Base-by-base conservation (phyloP, 371 early-diverging fungal species). In the Conidiobolus incongruus region DNA sequence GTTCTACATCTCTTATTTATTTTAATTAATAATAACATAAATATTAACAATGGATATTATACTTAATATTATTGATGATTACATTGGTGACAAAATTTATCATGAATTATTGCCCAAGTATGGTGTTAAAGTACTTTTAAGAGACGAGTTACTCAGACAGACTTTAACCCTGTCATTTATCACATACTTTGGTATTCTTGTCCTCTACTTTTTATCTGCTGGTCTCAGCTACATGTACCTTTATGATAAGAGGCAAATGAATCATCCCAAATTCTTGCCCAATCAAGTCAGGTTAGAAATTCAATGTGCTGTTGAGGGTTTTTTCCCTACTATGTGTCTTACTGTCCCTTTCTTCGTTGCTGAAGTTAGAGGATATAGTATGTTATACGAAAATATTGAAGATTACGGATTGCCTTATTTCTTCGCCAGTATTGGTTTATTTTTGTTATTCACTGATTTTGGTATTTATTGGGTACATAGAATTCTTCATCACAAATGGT, bases 401-500 rank as follows among this genome's bases (percentile, higher is more conserved):
- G 51, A 59, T 2, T 75, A 75, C 45, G 79, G 73, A 8, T 80
- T 77, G 72, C 49, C 64, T 13, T 89, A 79, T 47, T 51, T 82
- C 30, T 28, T 70, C 2, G 12, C 68, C 6, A 74, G 74, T 45
- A 52, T 82, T 3, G 57, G 68, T 31, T 42, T 60, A 47, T 94
- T 92, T 56, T 63, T 94, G 47, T 52, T 83, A 52, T 88, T 90
- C 49, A 91, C 92, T 28, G 95, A 94, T 51, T 78, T 70, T 52
- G 70, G 81, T 41, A 84, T 94, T 49, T 94, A 94, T 55, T 89
- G 86, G 83, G 75, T 90, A 49, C 93, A 92, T 58, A 78, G 93
- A 13, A 66, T 67, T 48, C 65, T 80, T 54, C 93, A 95, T 53
- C 86, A 86, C 46, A 89, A 83, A 37, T 46, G 59, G 38, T 52